Conservation (phyloP, 192 early-diverging fungal genomes). For the Coemansia asiatica region DNA sequence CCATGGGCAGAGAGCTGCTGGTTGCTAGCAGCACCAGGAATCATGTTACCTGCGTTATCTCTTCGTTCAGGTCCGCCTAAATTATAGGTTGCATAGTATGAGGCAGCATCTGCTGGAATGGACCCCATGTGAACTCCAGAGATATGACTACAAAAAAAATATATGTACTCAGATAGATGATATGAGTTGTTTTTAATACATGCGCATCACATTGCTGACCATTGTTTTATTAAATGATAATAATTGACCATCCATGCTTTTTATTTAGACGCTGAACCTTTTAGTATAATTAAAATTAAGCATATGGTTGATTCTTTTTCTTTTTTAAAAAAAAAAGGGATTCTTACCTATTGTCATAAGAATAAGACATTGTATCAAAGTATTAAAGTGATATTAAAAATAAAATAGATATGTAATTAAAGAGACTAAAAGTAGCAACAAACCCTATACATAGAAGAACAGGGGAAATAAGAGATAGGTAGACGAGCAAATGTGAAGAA, state of each 20-base stretch:
- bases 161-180: neutral
- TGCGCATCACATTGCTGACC: neutral
- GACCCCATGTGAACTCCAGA: slow-evolving; percentile 43
- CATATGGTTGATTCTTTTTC: neutral
- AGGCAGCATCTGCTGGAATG: slow-evolving; percentile 38
- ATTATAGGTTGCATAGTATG: slow-evolving; percentile 42
- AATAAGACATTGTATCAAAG: slow-evolving; percentile 33
- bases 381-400: slow-evolving; percentile 1
- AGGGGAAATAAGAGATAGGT: neutral
- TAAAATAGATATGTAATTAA: neutral
- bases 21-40: slow-evolving; percentile 12
- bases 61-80: slow-evolving; percentile 26
- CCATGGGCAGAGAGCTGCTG: slow-evolving; percentile 33
- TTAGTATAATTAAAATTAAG: neutral
- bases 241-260: neutral
- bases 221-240: neutral
- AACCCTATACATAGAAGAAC: slow-evolving; percentile 2
- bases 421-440: slow-evolving; percentile 8
- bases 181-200: slow-evolving; percentile 9
- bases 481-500: neutral
- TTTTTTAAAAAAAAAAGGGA: neutral
- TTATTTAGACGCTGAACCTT: neutral
- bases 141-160: slow-evolving; percentile 39
- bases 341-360: slow-evolving; percentile 50
- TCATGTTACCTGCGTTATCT: slow-evolving; percentile 22